Evolutionary conservation across 768 basidiomycete genomes (phyloP).

Genomic region (Crepidotus variabilis): DNA sequence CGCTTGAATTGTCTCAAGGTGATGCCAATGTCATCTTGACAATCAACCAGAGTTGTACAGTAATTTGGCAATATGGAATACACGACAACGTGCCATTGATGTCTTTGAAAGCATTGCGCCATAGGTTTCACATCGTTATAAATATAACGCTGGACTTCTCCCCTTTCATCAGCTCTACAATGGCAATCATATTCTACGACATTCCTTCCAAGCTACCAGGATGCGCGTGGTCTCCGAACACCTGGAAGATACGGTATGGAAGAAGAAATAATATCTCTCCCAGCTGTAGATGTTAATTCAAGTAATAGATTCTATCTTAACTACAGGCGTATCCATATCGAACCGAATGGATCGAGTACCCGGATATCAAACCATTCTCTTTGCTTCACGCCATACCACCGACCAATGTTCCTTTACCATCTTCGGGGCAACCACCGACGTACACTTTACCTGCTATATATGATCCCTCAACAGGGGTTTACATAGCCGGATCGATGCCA

Average conservation of each 20-base stretch:
- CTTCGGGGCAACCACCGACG: constrained; percentile 11
- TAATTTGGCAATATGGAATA: too few relatives aligned
- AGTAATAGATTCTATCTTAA: constrained; percentile 15
- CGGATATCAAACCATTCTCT: constrained; percentile 35
- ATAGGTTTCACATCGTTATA: too few relatives aligned
- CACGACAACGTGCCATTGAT: too few relatives aligned
- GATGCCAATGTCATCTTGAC: too few relatives aligned
- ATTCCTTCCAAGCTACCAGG: constrained; percentile 25
- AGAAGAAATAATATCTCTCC: background rate
- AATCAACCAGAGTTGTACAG: too few relatives aligned
- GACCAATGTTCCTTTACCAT: constrained; percentile 24
- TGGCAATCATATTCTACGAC: constrained; percentile 30
- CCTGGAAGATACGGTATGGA: constrained; percentile 29
- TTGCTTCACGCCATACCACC: constrained; percentile 32
- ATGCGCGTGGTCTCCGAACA: constrained; percentile 32
- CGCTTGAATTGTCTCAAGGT: too few relatives aligned
- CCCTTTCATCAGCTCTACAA: background rate
- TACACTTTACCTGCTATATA: constrained; percentile 50
- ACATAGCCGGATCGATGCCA: constrained; percentile 35
- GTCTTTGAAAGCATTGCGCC: too few relatives aligned
- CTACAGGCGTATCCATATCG: constrained; percentile 33
- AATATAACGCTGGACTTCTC: too few relatives aligned
- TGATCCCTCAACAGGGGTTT: constrained; percentile 35
- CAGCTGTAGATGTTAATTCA: too few relatives aligned
- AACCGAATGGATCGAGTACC: constrained; percentile 48